phyloP scores from a whole-genome alignment of 306 rosid genomes.

The Macrotyloma uniflorum region DNA sequence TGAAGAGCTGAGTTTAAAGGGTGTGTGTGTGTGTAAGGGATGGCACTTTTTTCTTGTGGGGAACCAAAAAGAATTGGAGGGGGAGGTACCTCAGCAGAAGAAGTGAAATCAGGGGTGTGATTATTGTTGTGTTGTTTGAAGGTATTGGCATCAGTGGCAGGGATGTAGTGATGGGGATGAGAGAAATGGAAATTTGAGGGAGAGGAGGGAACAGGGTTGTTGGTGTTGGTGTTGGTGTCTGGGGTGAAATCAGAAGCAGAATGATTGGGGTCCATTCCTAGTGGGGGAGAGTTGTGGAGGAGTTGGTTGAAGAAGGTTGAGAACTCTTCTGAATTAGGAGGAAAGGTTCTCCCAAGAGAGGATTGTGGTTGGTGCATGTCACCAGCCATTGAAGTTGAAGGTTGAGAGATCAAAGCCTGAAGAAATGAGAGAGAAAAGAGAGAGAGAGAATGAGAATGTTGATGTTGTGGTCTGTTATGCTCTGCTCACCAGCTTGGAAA shows the following conservation, averaged over 20 bases:
- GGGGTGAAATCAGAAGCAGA: slow-evolving; percentile 33
- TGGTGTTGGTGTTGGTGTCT: background rate
- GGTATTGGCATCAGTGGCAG: slow-evolving; percentile 40
- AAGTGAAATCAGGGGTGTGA: slow-evolving; percentile 3
- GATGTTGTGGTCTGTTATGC: background rate
- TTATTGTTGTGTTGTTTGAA: slow-evolving; percentile 44
- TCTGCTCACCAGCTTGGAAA: slow-evolving; percentile 29
- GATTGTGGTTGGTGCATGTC: slow-evolving; percentile 19
- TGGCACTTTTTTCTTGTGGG: background rate
- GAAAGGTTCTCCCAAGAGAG: slow-evolving; percentile 29
- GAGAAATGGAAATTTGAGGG: slow-evolving; percentile 42
- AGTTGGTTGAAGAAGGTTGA: slow-evolving; percentile 66
- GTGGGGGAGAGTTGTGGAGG: slow-evolving; percentile 32
- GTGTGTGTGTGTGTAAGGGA: background rate
- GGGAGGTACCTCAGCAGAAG: slow-evolving; percentile 31
- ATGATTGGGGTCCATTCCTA: slow-evolving; percentile 32
- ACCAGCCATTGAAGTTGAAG: slow-evolving; percentile 2
- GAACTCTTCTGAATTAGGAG: slow-evolving; percentile 59
- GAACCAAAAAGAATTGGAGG: background rate
- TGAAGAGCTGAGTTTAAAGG: background rate
- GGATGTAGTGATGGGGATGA: slow-evolving; percentile 37
- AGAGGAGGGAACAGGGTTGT: slow-evolving; percentile 14
- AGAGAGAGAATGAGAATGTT: slow-evolving; percentile 18
- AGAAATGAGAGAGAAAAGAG: too few relatives aligned
- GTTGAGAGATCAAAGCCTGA: background rate